A percentile compares a stretch with the other conserved stretches of the same genome.
These are phyloP conservation scores for Hansenula sp. DNA, from an alignment of 1,139 yeast genomes.

Conservation along the genomic window DNA sequence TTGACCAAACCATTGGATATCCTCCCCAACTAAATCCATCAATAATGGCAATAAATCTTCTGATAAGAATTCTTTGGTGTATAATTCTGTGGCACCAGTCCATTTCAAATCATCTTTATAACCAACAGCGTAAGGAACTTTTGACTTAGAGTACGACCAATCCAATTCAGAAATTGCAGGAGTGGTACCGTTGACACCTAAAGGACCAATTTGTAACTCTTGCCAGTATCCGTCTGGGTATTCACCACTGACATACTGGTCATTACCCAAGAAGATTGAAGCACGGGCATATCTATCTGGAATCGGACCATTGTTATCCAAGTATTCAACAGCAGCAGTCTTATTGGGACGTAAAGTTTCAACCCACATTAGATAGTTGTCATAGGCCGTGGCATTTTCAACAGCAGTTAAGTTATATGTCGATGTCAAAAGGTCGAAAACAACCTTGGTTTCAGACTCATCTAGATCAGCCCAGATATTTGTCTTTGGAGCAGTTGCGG, in stretches of 20 bases:
- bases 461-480: conserved; percentile 23
- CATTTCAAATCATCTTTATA: conserved; percentile 15
- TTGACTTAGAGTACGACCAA: conserved; percentile 18
- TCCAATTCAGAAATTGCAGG: conserved; percentile 10
- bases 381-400: conserved; percentile 19
- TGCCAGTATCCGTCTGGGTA: conserved; percentile 23
- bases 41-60: conserved; percentile 6
- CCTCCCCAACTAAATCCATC: conserved; percentile 9
- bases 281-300: conserved; percentile 22
- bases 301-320: conserved; percentile 16
- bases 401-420: conserved; percentile 16
- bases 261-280: conserved; percentile 21
- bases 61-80: conserved; percentile 7
- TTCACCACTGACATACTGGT: conserved; percentile 17
- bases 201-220: conserved; percentile 22
- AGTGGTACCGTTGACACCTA: conserved; percentile 13
- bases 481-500: conserved; percentile 13
- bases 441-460: conserved; percentile 16
- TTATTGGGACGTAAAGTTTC: conserved; percentile 23
- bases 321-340: conserved; percentile 20
- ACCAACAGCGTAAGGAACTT: conserved; percentile 17
- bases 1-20: conserved; percentile 11
- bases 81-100: conserved; percentile 6
- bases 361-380: conserved; percentile 22
- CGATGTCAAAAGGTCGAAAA: conserved; percentile 11